Conservation (phyloP, 2,329 filamentous ascomycete species). For the Fusarium nurragi region DNA sequence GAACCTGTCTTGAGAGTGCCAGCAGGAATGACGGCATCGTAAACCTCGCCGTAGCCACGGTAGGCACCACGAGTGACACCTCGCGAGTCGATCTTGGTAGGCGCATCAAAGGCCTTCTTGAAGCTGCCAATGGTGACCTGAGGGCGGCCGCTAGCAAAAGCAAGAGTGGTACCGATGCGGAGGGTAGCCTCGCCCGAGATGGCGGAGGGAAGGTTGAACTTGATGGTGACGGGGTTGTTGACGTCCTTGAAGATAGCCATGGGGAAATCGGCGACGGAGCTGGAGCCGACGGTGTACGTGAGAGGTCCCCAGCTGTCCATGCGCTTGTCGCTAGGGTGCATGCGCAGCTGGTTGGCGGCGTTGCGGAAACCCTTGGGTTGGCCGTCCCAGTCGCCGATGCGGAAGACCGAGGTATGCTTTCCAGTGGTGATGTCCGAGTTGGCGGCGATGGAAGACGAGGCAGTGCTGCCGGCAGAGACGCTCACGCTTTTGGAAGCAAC, state of each 20-base stretch:
- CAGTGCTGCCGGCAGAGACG: slow-evolving; percentile 60
- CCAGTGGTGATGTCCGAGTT: slow-evolving; percentile 54
- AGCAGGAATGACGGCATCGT: slow-evolving; percentile 67
- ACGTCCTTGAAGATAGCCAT: slow-evolving; percentile 72
- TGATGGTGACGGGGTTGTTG: slow-evolving; percentile 69
- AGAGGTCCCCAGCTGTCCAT: slow-evolving; percentile 69
- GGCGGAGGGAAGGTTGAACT: slow-evolving; percentile 63
- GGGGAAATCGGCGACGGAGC: slow-evolving; percentile 63
- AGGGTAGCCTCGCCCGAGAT: slow-evolving; percentile 64
- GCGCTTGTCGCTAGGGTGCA: slow-evolving; percentile 73
- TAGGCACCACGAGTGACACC: slow-evolving; percentile 74
- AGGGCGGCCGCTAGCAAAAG: slow-evolving; percentile 68
- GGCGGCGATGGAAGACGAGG: slow-evolving; percentile 61
- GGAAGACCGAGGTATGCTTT: slow-evolving; percentile 65
- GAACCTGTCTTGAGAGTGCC: slow-evolving; percentile 66
- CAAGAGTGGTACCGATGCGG: slow-evolving; percentile 71
- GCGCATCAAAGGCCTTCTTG: slow-evolving; percentile 58
- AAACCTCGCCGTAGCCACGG: slow-evolving; percentile 70
- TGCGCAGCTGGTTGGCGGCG: slow-evolving; percentile 71
- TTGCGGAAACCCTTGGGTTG: slow-evolving; percentile 72
- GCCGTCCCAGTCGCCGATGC: slow-evolving; percentile 73
- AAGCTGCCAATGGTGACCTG: slow-evolving; percentile 65
- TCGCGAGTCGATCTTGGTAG: slow-evolving; percentile 70
- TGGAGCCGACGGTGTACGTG: slow-evolving; percentile 70
- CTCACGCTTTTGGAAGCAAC: slow-evolving; percentile 60